Conservation (phyloP, 371 early-diverging fungal genomes). For the Apophysomyces elegans region DNA sequence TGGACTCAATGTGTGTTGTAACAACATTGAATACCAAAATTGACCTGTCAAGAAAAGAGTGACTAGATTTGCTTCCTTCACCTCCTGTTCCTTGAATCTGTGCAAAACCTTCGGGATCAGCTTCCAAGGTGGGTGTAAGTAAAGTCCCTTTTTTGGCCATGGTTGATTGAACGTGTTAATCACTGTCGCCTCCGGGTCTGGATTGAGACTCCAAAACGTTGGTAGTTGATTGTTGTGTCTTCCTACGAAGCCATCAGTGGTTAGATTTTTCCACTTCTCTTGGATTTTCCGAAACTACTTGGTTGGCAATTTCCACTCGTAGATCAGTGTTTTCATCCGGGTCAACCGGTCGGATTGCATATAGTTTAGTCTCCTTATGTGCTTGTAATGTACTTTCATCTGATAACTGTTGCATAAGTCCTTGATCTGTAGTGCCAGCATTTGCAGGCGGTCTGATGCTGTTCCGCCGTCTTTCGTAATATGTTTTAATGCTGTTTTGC, state of each 20-base stretch:
- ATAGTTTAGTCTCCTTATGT: too few relatives aligned
- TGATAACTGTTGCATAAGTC: too few relatives aligned
- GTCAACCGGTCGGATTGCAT: too few relatives aligned
- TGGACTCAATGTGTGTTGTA: too few relatives aligned
- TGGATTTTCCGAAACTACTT: not conserved
- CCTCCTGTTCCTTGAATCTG: not conserved
- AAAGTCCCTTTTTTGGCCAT: constrained; percentile 10
- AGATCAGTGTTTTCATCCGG: not conserved
- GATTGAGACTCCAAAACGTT: constrained; percentile 13
- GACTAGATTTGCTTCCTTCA: not conserved
- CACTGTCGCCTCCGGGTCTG: constrained; percentile 9
- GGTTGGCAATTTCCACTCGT: constrained; percentile 18
- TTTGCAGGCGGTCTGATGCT: too few relatives aligned
- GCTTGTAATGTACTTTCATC: too few relatives aligned
- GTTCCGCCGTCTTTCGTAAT: too few relatives aligned
- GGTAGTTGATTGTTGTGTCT: too few relatives aligned
- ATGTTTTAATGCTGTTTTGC: too few relatives aligned
- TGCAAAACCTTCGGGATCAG: constrained; percentile 13
- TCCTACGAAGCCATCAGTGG: constrained; percentile 36
- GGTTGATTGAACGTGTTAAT: constrained; percentile 8
- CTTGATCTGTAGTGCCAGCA: too few relatives aligned
- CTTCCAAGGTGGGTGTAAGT: constrained; percentile 16
- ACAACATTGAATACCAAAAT: too few relatives aligned
- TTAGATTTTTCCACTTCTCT: not conserved
- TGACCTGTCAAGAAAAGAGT: too few relatives aligned